phyloP scores from a whole-genome alignment of 768 basidiomycete species.

The Xerocomellus intermedius region DNA sequence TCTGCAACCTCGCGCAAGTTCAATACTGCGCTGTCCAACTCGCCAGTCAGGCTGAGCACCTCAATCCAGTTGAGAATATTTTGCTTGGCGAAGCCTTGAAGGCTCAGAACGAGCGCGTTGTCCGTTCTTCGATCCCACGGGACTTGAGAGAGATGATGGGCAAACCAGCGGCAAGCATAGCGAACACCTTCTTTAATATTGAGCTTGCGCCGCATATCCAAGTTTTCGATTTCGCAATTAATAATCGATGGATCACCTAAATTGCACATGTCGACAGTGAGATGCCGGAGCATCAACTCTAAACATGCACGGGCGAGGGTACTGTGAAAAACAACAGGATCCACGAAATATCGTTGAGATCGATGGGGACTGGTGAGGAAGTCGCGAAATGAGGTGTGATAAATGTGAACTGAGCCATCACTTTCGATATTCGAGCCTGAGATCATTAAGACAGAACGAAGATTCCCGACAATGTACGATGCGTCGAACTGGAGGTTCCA shows the following conservation, averaged over 20 bases:
- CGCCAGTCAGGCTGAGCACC: conserved; percentile 18
- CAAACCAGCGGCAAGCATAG: conserved; percentile 23
- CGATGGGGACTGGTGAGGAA: conserved; percentile 16
- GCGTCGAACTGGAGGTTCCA: conserved; percentile 5
- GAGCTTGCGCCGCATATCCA: conserved; percentile 11
- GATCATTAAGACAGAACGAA: conserved; percentile 16
- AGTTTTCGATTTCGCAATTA: conserved; percentile 15
- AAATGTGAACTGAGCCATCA: conserved; percentile 14
- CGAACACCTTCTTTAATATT: conserved; percentile 13
- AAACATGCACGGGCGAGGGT: conserved; percentile 14
- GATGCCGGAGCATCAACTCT: conserved; percentile 15
- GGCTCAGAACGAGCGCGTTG: conserved; percentile 1
- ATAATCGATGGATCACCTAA: conserved; percentile 9
- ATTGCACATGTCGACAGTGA: conserved; percentile 14
- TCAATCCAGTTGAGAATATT: conserved; percentile 20
- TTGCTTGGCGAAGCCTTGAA: conserved; percentile 10
- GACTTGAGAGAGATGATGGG: conserved; percentile 15
- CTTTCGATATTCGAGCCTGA: conserved; percentile 3
- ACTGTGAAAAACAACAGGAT: conserved; percentile 10
- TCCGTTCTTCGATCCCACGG: conserved; percentile 3
- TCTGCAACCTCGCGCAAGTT: conserved; percentile 10
- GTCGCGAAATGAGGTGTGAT: conserved; percentile 24
- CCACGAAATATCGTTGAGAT: conserved; percentile 16
- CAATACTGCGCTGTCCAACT: conserved; percentile 11
- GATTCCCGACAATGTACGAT: conserved; percentile 8